These are phyloP conservation scores for Candida piceae DNA, from an alignment of 805 yeast species.

Conservation along the genomic window DNA sequence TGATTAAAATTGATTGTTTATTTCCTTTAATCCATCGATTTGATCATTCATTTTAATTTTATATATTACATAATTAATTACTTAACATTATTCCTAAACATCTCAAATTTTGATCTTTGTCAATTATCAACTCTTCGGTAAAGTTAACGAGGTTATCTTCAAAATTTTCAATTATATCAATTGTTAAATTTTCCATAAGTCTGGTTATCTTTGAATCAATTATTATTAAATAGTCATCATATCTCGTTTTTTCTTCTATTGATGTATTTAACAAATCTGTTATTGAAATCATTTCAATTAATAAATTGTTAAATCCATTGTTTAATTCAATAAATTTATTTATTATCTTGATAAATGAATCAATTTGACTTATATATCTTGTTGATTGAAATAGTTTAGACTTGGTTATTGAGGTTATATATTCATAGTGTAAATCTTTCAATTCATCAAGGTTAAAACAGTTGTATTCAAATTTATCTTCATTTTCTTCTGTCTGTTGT, in stretches of 20 bases:
- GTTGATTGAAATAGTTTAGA: slow-evolving; percentile 31
- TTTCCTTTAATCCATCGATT: no score
- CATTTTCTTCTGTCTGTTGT: neutral
- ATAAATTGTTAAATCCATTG: slow-evolving; percentile 32
- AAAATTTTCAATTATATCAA: slow-evolving; percentile 38
- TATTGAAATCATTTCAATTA: slow-evolving; percentile 22
- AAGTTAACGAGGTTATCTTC: slow-evolving; percentile 38
- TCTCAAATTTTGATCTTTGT: slow-evolving; percentile 42
- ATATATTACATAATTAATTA: slow-evolving; percentile 8
- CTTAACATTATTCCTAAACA: slow-evolving; percentile 37
- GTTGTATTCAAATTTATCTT: no score
- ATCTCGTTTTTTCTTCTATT: slow-evolving; percentile 19
- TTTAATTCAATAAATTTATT: slow-evolving; percentile 35
- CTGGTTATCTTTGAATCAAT: slow-evolving; percentile 28
- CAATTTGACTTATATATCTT: slow-evolving; percentile 38
- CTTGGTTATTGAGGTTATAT: slow-evolving; percentile 32
- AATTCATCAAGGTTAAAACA: slow-evolving; percentile 48
- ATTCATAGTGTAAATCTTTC: slow-evolving; percentile 29
- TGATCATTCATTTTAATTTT: no score
- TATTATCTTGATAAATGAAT: slow-evolving; percentile 31
- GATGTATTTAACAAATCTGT: slow-evolving; percentile 19
- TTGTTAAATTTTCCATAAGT: slow-evolving; percentile 37
- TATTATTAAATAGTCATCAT: slow-evolving; percentile 17
- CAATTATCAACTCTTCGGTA: slow-evolving; percentile 48
- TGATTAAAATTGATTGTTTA: no score